Base-by-base conservation (phyloP, 108 stramenopile genomes). In the Fistulifera solaris region DNA sequence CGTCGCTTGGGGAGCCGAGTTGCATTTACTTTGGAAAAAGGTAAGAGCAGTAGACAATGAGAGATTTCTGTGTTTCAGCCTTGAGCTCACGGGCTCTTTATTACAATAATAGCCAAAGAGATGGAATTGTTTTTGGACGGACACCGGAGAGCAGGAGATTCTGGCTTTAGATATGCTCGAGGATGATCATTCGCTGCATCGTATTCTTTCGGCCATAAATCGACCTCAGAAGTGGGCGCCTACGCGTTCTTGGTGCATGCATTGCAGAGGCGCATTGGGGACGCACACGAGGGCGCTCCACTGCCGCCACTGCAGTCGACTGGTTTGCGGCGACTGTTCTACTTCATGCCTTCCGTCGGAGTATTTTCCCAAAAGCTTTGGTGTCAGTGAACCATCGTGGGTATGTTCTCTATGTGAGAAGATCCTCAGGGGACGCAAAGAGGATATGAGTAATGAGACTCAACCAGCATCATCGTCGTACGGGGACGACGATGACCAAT, bases 61-160 rank as follows among this genome's bases (percentile, higher is more conserved):
- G 11, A 6, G 7, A 5, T 17, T 6, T 11, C 16, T 8, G 7
- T 21, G 44, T 45, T 21, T 45, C 16, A 8, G 3, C 6, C 44
- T 8, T 8, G 44, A 31, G 12, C 17, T n/a, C 44, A 16, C 11
- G 54, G 16, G 3, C 45, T 47, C 7, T 51, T 7, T 12, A 22
- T 51, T 51, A 5, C 6, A 4, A 51, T 12, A 26, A 17, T 10
- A 77, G 72, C 89, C 89, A 13, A 38, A 69, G 47, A 73, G 70
- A 51, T 93, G 90, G 90, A 60, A 66, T 49, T 40, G 72, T n/a
- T 85, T 76, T 54, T 86, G 90, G 82, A 74, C 81, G 4, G 75
- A 76, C 24, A 81, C 72, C 63, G 90, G 83, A 12, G 56, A 59
- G 16, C 54, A 79, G 1, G 80, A 78, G 38, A 78, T 88, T 7